Evolutionary conservation across 768 basidiomycete genomes (phyloP), one percentile per base, ranked within the genome.

Genomic region (Pleurotus giganteus): DNA sequence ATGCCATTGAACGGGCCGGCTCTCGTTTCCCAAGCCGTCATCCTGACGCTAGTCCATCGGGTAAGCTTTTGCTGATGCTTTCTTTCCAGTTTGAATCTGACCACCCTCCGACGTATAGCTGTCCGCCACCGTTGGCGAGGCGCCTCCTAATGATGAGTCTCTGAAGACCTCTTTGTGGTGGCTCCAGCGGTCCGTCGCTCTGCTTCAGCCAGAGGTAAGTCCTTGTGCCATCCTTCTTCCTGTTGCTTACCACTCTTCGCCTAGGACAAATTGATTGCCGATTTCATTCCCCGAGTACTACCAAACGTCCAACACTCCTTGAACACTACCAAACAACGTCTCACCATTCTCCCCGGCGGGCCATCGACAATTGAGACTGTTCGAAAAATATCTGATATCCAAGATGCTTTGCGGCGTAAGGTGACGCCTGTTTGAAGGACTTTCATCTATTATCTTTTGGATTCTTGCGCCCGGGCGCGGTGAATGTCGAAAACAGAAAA

Each of bases 81-180:
- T 41, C 37, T 52, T 28, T 6, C 24, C 26, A 28, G 42, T 21
- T 47, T 26, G 39, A 27, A 51, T 47, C 21, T 55, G 41, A 54
- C 47, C 47, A 52, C 44, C 39, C n/a, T 47, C 36, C 55, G 56
- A 56, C 31, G 23, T 47, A 2, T 66, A 92, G 89, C 78, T 93
- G 28, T 83, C 90, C 55, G 78, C 82, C 26, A 79, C 87, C 56
- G 80, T 92, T 42, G 85, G 86, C 37, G 89, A 92, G 65, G 84
- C 81, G 2, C 80, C 88, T 4, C 88, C 91, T 8, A 77, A 79
- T 45, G 91, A 94, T 57, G 91, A 93, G 61, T 69, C 80, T 4
- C 92, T 91, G 79, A 91, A 91, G 71, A 82, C 80, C 12, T 82
- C 87, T 5, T 71, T 93, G 54, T 92, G 91, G 90, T 94, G 91